Evolutionary conservation across 192 early-diverging fungal genomes (phyloP).

Genomic region (Pilaira anomala): DNA sequence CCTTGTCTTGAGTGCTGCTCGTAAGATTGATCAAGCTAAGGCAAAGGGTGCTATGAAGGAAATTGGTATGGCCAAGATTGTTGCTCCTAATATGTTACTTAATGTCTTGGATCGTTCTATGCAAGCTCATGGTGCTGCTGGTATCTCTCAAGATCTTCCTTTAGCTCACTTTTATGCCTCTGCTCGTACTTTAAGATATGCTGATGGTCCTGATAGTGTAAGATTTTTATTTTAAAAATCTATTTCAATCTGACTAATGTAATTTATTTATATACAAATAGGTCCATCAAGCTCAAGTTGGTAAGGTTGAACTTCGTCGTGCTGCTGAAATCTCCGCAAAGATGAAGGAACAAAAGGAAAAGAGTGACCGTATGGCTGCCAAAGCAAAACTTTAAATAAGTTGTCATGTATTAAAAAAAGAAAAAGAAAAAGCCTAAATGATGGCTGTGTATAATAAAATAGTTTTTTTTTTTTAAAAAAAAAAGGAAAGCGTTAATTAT

Average conservation of each 20-base stretch:
- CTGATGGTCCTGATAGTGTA: constrained; percentile 70
- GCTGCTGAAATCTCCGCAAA: constrained; percentile 40
- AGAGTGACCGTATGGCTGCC: constrained; percentile 15
- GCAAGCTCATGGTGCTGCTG: constrained; percentile 91
- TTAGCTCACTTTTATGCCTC: constrained; percentile 80
- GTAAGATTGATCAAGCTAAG: constrained; percentile 82
- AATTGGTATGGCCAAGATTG: constrained; percentile 93
- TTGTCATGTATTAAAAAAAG: neutral
- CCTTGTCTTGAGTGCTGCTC: constrained; percentile 90
- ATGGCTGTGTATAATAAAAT: too few relatives aligned
- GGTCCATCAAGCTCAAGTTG: constrained; percentile 73
- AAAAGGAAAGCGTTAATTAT: too few relatives aligned
- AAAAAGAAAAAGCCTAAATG: too few relatives aligned
- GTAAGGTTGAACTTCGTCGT: constrained; percentile 65
- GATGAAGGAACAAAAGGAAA: constrained; percentile 18
- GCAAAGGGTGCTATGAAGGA: constrained; percentile 89
- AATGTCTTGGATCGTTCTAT: constrained; percentile 87
- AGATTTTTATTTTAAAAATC: too few relatives aligned
- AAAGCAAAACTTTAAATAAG: constrained; percentile 4
- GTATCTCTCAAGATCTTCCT: constrained; percentile 81
- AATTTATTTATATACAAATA: too few relatives aligned
- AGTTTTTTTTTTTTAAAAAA: too few relatives aligned
- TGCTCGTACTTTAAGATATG: constrained; percentile 82
- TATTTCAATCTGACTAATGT: too few relatives aligned
- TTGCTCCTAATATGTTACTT: constrained; percentile 77